Base-by-base conservation (phyloP, 305 asterid genomes). In the Fraxinus platypoda region DNA sequence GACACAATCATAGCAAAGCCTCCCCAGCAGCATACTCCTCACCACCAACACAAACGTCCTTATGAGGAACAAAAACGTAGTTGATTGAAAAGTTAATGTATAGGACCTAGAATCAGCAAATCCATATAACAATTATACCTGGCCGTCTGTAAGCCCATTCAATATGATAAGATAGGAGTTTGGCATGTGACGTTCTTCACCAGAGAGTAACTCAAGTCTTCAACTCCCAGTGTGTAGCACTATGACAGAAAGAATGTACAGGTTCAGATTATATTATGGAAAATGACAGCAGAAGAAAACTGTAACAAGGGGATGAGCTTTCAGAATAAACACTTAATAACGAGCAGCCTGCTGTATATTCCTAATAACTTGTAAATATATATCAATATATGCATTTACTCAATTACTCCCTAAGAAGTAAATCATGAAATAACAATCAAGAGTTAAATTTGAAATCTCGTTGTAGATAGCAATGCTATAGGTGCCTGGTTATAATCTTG, bases 171-270 rank as follows among this genome's bases (percentile, higher is more conserved):
- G 87, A 89, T 87, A 92, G 73, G 97, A 91, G 83, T 88, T 85
- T 79, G 97, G 97, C 91, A 82, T 88, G 90, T 94, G 99, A 88
- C 93, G 97, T 77, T 94, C 98, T 90, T 95, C 99, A 17, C 88
- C 98, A 12, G 99, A 94, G 57, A 93, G 93, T 66, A 82, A 81
- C 83, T 94, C 90, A 95, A 85, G 87, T 91, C 91, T 88, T 92
- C 92, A 77, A 95, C 97, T 38, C 99, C 99, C 86, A 92, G 83
- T 77, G 84, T 6, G 85, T 92, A 91, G 92, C 97, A 93, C 98
- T 95, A 87, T 41, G 76, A 71, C 83, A 84, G 64, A 80, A 85
- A 71, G 66, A 80, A 87, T 17, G 72, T 37, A 83, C 26, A 70
- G 59, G 74, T 80, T 81, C 68, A 64, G 3, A 59, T 21, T 21